Conservation (phyloP, 2,329 filamentous ascomycete species). For the Tolypocladium inflatum region DNA sequence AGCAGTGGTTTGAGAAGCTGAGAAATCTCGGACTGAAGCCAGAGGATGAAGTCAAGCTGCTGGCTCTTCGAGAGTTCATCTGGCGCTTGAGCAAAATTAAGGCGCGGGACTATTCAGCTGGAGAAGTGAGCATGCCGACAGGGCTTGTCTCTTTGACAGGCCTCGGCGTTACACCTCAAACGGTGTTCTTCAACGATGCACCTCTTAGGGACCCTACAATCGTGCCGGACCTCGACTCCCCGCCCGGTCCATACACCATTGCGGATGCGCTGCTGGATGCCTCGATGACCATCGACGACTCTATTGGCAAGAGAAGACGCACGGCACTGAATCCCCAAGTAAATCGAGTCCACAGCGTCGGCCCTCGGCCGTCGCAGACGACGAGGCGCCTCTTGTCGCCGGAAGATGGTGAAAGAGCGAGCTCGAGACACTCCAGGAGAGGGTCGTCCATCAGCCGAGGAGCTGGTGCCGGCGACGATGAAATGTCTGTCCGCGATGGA, state of each 20-base stretch:
- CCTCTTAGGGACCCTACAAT: slow-evolving; percentile 36
- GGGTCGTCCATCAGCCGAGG: slow-evolving; percentile 20
- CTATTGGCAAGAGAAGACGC: slow-evolving; percentile 42
- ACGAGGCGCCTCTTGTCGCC: slow-evolving; percentile 20
- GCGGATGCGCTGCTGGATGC: slow-evolving; percentile 87
- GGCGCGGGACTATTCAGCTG: slow-evolving; percentile 36
- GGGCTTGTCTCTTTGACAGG: slow-evolving; percentile 61
- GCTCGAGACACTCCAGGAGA: slow-evolving; percentile 28
- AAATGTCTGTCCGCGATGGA: slow-evolving; percentile 27
- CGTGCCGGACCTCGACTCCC: slow-evolving; percentile 19
- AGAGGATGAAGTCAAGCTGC: slow-evolving; percentile 84
- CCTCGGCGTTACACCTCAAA: slow-evolving; percentile 72
- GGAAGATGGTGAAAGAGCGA: slow-evolving; percentile 16
- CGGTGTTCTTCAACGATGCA: slow-evolving; percentile 82
- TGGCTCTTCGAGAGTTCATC: slow-evolving; percentile 82
- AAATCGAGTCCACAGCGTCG: slow-evolving; percentile 29
- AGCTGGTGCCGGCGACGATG: slow-evolving; percentile 20
- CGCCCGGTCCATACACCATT: slow-evolving; percentile 59
- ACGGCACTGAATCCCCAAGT: slow-evolving; percentile 42
- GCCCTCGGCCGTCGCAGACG: slow-evolving; percentile 15
- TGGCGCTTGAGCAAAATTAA: slow-evolving; percentile 74
- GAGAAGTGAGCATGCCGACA: slow-evolving; percentile 21
- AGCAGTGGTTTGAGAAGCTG: slow-evolving; percentile 81
- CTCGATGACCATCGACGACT: slow-evolving; percentile 74
- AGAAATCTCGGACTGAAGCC: slow-evolving; percentile 70